Percentiles rank a stretch among this genome's conserved stretches.
Evolutionary conservation across 805 yeast genomes (phyloP).

Genomic region (Candida corydali): DNA sequence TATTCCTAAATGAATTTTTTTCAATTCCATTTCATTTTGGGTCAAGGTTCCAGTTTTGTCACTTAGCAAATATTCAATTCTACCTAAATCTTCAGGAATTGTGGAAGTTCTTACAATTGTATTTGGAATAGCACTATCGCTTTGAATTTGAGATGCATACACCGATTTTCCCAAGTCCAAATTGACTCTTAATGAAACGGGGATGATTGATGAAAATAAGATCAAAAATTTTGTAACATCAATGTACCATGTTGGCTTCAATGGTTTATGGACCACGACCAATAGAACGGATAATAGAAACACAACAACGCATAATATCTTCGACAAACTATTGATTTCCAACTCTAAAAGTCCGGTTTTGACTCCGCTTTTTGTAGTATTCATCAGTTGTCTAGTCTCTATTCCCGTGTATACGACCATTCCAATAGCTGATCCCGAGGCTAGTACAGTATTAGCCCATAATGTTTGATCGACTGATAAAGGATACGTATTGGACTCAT

Average conservation of each 20-base stretch:
- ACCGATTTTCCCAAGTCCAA: conserved; percentile 94
- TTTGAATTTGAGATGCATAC: conserved; percentile 92
- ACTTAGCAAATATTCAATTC: conserved; percentile 86
- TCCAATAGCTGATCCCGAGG: conserved; percentile 89
- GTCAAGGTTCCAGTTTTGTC: conserved; percentile 98
- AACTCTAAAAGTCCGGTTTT: conserved; percentile 86
- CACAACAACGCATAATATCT: conserved; percentile 83
- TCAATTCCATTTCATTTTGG: conserved; percentile 96
- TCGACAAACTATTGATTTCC: conserved; percentile 85
- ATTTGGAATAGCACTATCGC: conserved; percentile 72
- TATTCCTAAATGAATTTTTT: conserved; percentile 86
- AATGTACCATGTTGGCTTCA: conserved; percentile 70
- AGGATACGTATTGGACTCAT: conserved; percentile 47
- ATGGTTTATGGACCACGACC: conserved; percentile 69
- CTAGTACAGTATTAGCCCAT: conserved; percentile 98
- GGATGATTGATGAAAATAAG: conserved; percentile 90
- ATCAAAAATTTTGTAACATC: conserved; percentile 88
- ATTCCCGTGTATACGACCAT: conserved; percentile 85
- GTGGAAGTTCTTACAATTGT: conserved; percentile 96
- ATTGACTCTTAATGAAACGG: conserved; percentile 92
- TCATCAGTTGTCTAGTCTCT: conserved; percentile 93
- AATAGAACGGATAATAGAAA: conserved; percentile 70
- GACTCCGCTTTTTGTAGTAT: conserved; percentile 81
- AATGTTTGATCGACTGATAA: conserved; percentile 84
- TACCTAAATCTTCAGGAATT: conserved; percentile 95